Conservation (phyloP, 148 eudicot species). For the Chenopodium formosanum region DNA sequence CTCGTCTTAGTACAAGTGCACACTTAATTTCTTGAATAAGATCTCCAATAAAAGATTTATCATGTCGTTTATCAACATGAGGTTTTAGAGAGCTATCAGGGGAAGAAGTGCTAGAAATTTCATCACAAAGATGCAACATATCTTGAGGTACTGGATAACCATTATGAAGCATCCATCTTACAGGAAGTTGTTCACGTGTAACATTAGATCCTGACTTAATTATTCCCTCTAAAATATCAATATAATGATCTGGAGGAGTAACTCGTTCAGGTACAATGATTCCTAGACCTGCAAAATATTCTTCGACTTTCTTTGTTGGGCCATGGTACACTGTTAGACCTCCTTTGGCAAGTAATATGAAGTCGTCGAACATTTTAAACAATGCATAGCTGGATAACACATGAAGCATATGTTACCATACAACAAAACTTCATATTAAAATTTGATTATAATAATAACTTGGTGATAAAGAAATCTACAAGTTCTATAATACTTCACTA, state of each 20-base stretch:
- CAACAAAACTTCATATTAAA: not conserved
- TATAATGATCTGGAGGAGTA: slow-evolving; percentile 90
- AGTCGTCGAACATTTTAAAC: slow-evolving; percentile 93
- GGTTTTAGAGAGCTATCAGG: slow-evolving; percentile 32
- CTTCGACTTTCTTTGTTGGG: slow-evolving; percentile 82
- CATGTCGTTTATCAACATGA: slow-evolving; percentile 25
- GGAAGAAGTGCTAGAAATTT: slow-evolving; percentile 45
- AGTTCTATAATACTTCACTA: no score
- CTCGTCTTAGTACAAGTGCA: slow-evolving; percentile 39
- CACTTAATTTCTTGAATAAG: slow-evolving; percentile 44
- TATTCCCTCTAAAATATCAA: slow-evolving; percentile 89
- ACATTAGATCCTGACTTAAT: slow-evolving; percentile 56
- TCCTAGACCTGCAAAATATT: slow-evolving; percentile 72
- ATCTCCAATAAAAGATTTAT: slow-evolving; percentile 44
- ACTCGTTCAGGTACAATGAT: slow-evolving; percentile 84
- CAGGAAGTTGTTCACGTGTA: slow-evolving; percentile 84
- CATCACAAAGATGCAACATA: slow-evolving; percentile 75
- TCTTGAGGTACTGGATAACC: slow-evolving; percentile 90
- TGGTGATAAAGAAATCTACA: no score
- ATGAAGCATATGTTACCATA: not conserved
- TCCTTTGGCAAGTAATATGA: slow-evolving; percentile 95
- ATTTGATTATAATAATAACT: no score
- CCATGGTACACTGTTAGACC: slow-evolving; percentile 93
- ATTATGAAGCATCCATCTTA: slow-evolving; percentile 96
- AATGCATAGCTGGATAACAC: slow-evolving; percentile 60